A percentile compares a stretch with the other conserved stretches of the same genome.
Evolutionary conservation across 768 basidiomycete genomes (phyloP).

Genomic region (Pulveroboletus sp.): DNA sequence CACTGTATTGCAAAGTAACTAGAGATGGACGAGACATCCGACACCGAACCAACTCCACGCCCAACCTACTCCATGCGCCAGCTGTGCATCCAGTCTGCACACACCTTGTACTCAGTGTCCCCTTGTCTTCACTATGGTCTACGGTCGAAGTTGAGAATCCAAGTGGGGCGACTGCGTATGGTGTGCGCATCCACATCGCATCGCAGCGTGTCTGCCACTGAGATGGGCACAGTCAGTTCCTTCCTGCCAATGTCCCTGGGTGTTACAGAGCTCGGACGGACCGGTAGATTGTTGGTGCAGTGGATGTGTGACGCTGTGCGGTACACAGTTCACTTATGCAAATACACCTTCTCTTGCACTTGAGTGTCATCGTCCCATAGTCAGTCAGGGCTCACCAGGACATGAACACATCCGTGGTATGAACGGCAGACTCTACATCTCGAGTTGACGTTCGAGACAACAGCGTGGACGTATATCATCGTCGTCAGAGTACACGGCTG

Average conservation of each 20-base stretch:
- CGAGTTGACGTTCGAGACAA: no score
- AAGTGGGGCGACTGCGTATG: constrained; percentile 24
- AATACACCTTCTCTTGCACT: no score
- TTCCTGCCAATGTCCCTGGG: constrained; percentile 19
- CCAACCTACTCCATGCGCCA: constrained; percentile 14
- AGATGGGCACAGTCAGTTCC: constrained; percentile 25
- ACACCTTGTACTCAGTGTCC: constrained; percentile 15
- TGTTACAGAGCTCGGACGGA: constrained; percentile 26
- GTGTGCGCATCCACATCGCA: constrained; percentile 28
- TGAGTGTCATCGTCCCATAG: no score
- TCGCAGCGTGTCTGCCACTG: constrained; percentile 20
- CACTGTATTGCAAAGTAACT: constrained; percentile 24
- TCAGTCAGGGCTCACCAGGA: no score
- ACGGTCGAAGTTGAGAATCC: constrained; percentile 29
- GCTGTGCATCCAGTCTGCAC: constrained; percentile 22
- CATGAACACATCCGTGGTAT: no score
- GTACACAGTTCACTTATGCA: no score
- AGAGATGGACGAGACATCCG: constrained; percentile 23
- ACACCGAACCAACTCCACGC: constrained; percentile 13
- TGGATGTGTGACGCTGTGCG: no score
- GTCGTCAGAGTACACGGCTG: no score
- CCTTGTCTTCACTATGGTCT: constrained; percentile 24
- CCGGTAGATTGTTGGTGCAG: no score
- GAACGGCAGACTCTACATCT: no score
- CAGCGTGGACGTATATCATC: no score